A percentile compares a stretch with the other conserved stretches of the same genome.
phyloP scores from a whole-genome alignment of 129 eudicot species.

The Pseudognaphalium luteoalbum region DNA sequence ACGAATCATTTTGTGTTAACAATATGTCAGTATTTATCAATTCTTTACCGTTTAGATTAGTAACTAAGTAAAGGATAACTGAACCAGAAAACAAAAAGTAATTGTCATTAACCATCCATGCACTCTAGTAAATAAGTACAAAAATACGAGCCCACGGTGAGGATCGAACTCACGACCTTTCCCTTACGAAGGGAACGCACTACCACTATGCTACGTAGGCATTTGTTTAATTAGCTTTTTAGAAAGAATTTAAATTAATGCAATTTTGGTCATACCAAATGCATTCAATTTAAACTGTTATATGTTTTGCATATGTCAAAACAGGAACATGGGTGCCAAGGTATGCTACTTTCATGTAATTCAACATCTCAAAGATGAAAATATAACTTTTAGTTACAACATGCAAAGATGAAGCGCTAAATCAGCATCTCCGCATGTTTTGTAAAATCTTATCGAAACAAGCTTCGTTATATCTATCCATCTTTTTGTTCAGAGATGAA shows the following conservation, averaged over 20 bases:
- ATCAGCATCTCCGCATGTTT: not conserved
- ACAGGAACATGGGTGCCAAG: no score
- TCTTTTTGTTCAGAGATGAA: not conserved
- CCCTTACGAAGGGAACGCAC: slow-evolving; percentile 99
- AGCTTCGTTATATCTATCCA: not conserved
- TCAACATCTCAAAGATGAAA: not conserved
- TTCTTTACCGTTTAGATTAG: no score
- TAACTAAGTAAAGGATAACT: no score
- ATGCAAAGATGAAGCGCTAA: slow-evolving; percentile 2
- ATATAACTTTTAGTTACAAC: not conserved
- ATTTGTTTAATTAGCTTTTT: no score
- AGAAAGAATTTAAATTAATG: no score
- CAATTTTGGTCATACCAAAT: not conserved
- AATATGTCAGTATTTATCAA: no score
- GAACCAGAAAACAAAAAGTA: no score
- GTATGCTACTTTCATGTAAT: not conserved
- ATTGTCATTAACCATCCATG: no score
- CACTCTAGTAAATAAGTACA: no score
- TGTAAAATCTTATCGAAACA: slow-evolving; percentile 6
- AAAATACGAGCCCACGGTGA: slow-evolving; percentile 77
- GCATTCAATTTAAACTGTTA: not conserved
- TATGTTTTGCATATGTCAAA: not conserved
- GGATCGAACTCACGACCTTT: slow-evolving; percentile 99
- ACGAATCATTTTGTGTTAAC: no score
- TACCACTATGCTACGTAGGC: slow-evolving; percentile 94